phyloP scores from a whole-genome alignment of 495 filamentous ascomycete genomes.

The Sphaerosporella brunnea region DNA sequence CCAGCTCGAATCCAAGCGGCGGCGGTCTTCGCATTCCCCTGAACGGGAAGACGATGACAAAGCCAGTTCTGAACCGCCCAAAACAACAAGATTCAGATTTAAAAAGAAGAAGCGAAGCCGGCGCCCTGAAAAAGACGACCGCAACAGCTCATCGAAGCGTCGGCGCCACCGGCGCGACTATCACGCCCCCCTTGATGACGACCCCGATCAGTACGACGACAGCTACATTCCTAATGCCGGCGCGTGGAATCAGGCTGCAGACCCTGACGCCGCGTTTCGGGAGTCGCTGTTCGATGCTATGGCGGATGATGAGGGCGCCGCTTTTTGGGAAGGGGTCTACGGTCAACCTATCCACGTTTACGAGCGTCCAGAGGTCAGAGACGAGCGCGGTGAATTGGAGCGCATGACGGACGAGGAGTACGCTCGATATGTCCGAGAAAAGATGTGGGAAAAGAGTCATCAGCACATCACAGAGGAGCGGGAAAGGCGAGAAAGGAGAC shows the following conservation, averaged over 20 bases:
- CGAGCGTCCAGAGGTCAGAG: constrained; percentile 28
- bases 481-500: constrained; percentile 41
- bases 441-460: constrained; percentile 86
- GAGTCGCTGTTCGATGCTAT: constrained; percentile 98
- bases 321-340: constrained; percentile 88
- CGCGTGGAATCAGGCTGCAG: constrained; percentile 28
- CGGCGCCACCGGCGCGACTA: background rate
- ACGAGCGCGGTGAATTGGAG: constrained; percentile 46
- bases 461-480: constrained; percentile 47
- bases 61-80: background rate
- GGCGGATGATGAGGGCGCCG: constrained; percentile 90
- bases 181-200: constrained; percentile 13
- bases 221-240: constrained; percentile 33
- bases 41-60: background rate
- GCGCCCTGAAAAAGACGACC: background rate
- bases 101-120: constrained; percentile 11
- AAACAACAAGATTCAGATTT: constrained; percentile 18
- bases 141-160: background rate
- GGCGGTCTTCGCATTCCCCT: background rate
- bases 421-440: constrained; percentile 56
- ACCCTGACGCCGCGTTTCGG: constrained; percentile 60
- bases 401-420: constrained; percentile 87
- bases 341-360: constrained; percentile 75
- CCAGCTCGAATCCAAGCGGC: background rate
- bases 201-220: constrained; percentile 34